Evolutionary conservation across 1,139 yeast species (phyloP).

Genomic region (Geotrichum phurueaensis): DNA sequence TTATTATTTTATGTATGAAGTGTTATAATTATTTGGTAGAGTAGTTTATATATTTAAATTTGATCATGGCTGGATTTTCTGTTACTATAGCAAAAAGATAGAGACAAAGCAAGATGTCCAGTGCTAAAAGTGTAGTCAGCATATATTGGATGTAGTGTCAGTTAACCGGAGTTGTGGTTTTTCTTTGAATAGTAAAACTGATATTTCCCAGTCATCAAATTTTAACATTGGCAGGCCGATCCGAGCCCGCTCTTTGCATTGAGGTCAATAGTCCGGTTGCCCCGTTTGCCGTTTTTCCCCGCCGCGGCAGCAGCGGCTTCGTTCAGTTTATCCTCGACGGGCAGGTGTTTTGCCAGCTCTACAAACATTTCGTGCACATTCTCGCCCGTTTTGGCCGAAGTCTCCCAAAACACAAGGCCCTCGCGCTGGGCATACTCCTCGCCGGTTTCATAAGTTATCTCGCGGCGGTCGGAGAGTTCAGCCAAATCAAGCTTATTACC

Average conservation of each 20-base stretch:
- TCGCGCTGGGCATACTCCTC: conserved; percentile 79
- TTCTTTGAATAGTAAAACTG: too few relatives aligned
- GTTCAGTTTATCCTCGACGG: background rate
- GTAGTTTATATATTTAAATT: background rate
- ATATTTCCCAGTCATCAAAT: background rate
- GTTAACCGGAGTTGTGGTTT: background rate
- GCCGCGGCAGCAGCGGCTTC: background rate
- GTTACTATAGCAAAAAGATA: too few relatives aligned
- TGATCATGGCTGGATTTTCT: background rate
- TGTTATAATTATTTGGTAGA: background rate
- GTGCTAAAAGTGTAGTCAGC: background rate
- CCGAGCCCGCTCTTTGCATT: background rate
- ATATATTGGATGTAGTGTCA: too few relatives aligned
- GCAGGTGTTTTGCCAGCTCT: conserved; percentile 17
- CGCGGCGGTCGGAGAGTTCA: conserved; percentile 42
- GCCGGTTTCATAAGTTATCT: conserved; percentile 69
- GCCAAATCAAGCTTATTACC: conserved; percentile 82
- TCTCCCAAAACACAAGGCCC: conserved; percentile 83
- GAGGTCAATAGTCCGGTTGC: background rate
- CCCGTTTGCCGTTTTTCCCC: background rate
- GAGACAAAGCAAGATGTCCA: background rate
- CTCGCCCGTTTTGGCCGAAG: conserved; percentile 84
- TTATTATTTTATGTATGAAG: background rate
- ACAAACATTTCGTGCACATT: conserved; percentile 45
- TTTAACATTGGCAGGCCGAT: background rate